Evolutionary conservation across 805 yeast species (phyloP).

Genomic region (Lipomyces orientalis): DNA sequence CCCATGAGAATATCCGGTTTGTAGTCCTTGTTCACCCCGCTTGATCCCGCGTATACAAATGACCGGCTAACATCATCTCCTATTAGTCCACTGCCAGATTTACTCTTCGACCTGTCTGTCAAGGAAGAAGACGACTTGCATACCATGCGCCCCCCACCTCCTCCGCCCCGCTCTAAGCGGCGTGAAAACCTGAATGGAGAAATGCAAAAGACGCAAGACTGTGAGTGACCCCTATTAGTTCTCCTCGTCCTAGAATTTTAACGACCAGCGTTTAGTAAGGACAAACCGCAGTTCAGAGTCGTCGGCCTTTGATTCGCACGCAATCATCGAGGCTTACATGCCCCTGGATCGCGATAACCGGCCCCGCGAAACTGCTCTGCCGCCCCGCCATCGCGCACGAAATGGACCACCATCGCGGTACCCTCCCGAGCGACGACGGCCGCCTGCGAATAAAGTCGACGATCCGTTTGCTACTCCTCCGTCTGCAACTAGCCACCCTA

Average conservation of each 20-base stretch:
- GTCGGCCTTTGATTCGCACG: constrained; percentile 6
- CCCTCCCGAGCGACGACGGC: not conserved
- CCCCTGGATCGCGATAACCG: constrained; percentile 18
- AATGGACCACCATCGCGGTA: not conserved
- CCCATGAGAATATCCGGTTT: constrained; percentile 6
- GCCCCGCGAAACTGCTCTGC: not conserved
- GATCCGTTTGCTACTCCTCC: constrained; percentile 24
- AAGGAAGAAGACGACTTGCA: constrained; percentile 1
- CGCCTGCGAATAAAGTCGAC: constrained; percentile 8
- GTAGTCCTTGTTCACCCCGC: not conserved
- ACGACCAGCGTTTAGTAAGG: not conserved
- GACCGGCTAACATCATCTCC: not conserved
- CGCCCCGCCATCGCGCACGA: not conserved
- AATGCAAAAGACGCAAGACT: not conserved
- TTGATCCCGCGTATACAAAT: not conserved
- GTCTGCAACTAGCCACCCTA: not conserved
- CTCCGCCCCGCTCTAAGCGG: constrained; percentile 21
- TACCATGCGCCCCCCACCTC: constrained; percentile 15
- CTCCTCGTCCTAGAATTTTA: not conserved
- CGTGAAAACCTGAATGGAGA: constrained; percentile 4
- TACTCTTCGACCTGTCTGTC: constrained; percentile 24
- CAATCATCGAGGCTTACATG: constrained; percentile 11
- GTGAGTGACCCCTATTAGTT: not conserved
- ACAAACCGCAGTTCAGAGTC: constrained; percentile 3
- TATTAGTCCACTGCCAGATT: constrained; percentile 22